Conservation (phyloP, 176 grass and related monocot genomes). For the Stipa capillata region DNA sequence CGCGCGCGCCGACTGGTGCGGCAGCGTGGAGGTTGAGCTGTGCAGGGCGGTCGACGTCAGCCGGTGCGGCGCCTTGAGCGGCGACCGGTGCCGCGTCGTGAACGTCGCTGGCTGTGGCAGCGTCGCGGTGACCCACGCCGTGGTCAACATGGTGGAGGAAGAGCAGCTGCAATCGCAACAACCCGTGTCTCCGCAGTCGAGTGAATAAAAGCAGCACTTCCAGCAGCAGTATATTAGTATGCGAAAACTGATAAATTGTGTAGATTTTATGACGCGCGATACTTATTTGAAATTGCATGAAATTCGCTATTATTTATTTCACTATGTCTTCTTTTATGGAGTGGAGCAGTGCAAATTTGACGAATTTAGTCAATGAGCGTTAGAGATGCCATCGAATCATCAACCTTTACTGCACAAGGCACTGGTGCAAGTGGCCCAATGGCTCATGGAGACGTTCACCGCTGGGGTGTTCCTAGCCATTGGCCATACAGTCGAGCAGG, state of each 20-base stretch:
- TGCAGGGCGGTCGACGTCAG: conserved; percentile 37
- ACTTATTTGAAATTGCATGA: not conserved
- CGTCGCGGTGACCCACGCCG: conserved; percentile 31
- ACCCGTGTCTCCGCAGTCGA: not conserved
- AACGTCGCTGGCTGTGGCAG: conserved; percentile 32
- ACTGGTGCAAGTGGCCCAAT: too few relatives aligned
- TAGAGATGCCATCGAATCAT: too few relatives aligned
- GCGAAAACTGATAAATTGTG: not conserved
- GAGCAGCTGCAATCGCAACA: conserved; percentile 13
- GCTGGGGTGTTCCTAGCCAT: too few relatives aligned
- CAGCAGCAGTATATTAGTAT: not conserved
- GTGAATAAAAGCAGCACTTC: not conserved
- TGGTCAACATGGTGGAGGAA: conserved; percentile 27
- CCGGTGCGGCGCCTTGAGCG: conserved; percentile 39
- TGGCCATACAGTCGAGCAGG: too few relatives aligned
- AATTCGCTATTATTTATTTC: not conserved
- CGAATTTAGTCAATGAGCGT: too few relatives aligned
- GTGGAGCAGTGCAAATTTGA: too few relatives aligned
- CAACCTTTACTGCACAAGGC: too few relatives aligned
- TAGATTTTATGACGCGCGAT: not conserved
- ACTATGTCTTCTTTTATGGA: not conserved
- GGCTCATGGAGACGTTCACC: too few relatives aligned
- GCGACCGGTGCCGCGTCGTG: conserved; percentile 40
- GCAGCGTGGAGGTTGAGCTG: conserved; percentile 33
- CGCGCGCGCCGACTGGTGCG: conserved; percentile 43